Conservation (phyloP, 305 asterid genomes). For the Rubia tinctorum region DNA sequence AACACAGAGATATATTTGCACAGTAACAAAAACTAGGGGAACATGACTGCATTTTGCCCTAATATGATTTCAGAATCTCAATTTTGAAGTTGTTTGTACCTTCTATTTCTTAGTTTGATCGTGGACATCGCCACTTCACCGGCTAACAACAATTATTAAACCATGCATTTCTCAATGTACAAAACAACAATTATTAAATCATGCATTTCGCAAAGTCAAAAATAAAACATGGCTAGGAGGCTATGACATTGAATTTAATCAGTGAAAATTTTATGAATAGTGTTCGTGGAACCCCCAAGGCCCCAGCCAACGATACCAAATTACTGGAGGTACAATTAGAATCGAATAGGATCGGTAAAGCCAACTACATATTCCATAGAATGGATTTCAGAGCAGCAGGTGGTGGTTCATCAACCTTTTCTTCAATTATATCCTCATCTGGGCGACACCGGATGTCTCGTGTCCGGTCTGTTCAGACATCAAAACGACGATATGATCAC, state of each 20-base stretch:
- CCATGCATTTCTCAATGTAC: no score
- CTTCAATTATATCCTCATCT: neutral
- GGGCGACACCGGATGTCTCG: no score
- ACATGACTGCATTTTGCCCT: no score
- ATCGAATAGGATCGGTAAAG: neutral
- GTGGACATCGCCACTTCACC: no score
- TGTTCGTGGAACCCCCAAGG: neutral
- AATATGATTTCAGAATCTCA: no score
- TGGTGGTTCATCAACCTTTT: conserved; percentile 1
- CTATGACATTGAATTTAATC: neutral
- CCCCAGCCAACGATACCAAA: neutral
- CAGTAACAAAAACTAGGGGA: no score
- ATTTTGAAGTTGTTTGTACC: no score
- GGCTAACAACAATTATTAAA: no score
- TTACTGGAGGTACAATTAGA: neutral
- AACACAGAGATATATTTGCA: no score
- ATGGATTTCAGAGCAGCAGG: neutral
- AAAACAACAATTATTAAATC: neutral
- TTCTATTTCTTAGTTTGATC: no score
- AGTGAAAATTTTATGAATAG: neutral
- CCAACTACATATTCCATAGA: neutral
- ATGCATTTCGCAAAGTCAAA: neutral
- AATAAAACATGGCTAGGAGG: neutral
- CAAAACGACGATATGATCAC: no score
- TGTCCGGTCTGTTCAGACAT: no score